Base-by-base conservation (phyloP, 2,329 filamentous ascomycete genomes). In the Ophiostoma sp. region DNA sequence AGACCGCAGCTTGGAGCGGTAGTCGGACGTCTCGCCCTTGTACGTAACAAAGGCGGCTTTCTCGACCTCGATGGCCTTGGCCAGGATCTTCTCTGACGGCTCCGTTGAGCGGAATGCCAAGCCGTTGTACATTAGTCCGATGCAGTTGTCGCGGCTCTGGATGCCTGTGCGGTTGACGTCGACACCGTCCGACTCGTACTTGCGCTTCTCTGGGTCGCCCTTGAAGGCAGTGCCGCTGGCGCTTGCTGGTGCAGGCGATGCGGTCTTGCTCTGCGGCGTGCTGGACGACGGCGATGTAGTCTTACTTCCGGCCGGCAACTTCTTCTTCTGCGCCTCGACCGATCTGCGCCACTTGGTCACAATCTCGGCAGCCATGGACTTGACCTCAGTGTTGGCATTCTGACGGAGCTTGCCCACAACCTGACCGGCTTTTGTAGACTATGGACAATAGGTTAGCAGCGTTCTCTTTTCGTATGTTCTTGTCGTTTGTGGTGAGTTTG, bases 81-180 rank as follows among this genome's bases (percentile, higher is more conserved):
- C 86, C 72, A 97, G 83, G 62, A 98, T 87, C 27, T 87, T 83
- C 69, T 89, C 88, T 35, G 92, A 78, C 36, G 91, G 87, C 79
- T 91, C 90, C 71, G 88, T 86, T 66, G 90, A 93, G 73, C 86
- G 85, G 77, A 83, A 90, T 7, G 87, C 86, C 23, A 99, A 85
- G 20, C 94, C 95, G 76, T 99, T 95, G 83, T 98, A 99, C 79
- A 99, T 87, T 62, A 99, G 86, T 67, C 93, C 93, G 73, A 97
- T 89, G 79, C 92, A 96, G 77, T 88, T 90, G 81, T 98, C 92
- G 71, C 95, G 90, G 27, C 86, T 86, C 71, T 84, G 81, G 72
- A 90, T 89, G 67, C 88, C 88, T 20, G 93, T 97, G 68, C 93
- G 87, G 74, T 89, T 87, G 75, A 87, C 86, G 76, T 94, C 89